Evolutionary conservation across 2,329 filamentous ascomycete species (phyloP).

Genomic region (Aureobasidium sp.): DNA sequence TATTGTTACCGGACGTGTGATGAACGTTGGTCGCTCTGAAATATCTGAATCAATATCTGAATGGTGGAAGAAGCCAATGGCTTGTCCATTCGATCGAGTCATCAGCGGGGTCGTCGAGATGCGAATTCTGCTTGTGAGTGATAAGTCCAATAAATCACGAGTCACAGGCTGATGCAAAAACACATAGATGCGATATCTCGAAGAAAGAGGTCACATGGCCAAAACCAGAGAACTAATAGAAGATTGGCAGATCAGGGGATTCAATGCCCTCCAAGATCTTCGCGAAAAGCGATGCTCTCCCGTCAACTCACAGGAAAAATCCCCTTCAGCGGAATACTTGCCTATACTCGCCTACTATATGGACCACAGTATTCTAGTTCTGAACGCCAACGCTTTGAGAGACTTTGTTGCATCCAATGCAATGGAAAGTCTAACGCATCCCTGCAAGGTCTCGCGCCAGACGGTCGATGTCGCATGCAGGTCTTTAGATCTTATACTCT

Average conservation of each 20-base stretch:
- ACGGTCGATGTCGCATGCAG: slow-evolving; percentile 12
- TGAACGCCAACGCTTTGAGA: slow-evolving; percentile 5
- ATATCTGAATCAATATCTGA: not conserved
- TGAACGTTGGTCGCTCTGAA: not conserved
- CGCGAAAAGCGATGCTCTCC: not conserved
- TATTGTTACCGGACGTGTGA: slow-evolving; percentile 11
- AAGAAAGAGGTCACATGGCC: not conserved
- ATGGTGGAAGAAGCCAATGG: slow-evolving; percentile 15
- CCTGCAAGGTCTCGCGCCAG: not conserved
- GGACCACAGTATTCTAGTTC: slow-evolving; percentile 2
- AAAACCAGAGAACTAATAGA: not conserved
- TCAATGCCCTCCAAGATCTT: not conserved
- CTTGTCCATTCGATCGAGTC: slow-evolving; percentile 6
- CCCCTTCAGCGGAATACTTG: not conserved
- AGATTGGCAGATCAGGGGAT: slow-evolving; percentile 3
- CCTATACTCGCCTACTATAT: slow-evolving; percentile 9
- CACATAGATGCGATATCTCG: not conserved
- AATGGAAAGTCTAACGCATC: not conserved
- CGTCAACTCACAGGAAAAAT: not conserved
- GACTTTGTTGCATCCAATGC: not conserved
- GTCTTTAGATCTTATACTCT: not conserved
- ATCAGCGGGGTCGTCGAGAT: slow-evolving; percentile 9
- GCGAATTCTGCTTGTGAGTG: slow-evolving; percentile 4
- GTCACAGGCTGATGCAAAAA: not conserved
- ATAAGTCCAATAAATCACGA: not conserved